Conservation (phyloP, 1,284 basidiomycete species). For the Volvariella volvacea region DNA sequence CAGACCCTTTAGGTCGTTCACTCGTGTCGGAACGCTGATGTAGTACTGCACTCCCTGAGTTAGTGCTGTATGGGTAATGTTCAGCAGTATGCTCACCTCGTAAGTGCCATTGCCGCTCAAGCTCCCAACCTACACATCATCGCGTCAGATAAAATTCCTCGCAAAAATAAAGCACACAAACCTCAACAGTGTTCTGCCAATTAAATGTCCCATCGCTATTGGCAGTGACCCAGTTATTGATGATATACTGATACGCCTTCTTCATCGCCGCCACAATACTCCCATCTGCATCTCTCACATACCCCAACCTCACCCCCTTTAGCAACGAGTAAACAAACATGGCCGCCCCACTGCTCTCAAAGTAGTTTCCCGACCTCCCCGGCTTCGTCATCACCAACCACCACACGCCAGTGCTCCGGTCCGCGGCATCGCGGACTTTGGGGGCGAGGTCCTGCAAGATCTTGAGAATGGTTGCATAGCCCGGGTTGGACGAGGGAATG, state of each 20-base stretch:
- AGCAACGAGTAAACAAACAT: slow-evolving; percentile 44
- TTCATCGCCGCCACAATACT: slow-evolving; percentile 28
- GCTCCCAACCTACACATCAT: slow-evolving; percentile 32
- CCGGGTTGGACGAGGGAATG: slow-evolving; percentile 25
- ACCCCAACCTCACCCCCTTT: slow-evolving; percentile 36
- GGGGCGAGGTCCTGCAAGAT: slow-evolving; percentile 30
- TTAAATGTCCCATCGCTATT: slow-evolving; percentile 37
- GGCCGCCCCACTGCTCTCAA: slow-evolving; percentile 39
- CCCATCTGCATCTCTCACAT: slow-evolving; percentile 30
- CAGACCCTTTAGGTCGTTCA: slow-evolving; percentile 41
- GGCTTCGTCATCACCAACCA: slow-evolving; percentile 45
- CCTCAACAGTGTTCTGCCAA: slow-evolving; percentile 37
- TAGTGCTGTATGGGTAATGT: neutral
- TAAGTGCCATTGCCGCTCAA: slow-evolving; percentile 31
- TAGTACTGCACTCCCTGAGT: slow-evolving; percentile 29
- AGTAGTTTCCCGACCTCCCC: slow-evolving; percentile 39
- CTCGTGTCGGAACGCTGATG: slow-evolving; percentile 26
- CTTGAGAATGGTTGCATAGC: slow-evolving; percentile 21
- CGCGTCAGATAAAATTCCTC: slow-evolving; percentile 1
- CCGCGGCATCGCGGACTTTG: slow-evolving; percentile 30
- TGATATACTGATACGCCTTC: slow-evolving; percentile 37
- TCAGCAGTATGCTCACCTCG: slow-evolving; percentile 22
- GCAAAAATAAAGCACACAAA: slow-evolving; percentile 13
- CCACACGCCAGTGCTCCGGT: slow-evolving; percentile 35
- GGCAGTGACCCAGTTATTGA: slow-evolving; percentile 32